Percentiles rank a stretch among this genome's conserved stretches.
These are phyloP conservation scores for Talaromyces sp. DNA, from an alignment of 2,329 filamentous ascomycete genomes.

Conservation along the genomic window DNA sequence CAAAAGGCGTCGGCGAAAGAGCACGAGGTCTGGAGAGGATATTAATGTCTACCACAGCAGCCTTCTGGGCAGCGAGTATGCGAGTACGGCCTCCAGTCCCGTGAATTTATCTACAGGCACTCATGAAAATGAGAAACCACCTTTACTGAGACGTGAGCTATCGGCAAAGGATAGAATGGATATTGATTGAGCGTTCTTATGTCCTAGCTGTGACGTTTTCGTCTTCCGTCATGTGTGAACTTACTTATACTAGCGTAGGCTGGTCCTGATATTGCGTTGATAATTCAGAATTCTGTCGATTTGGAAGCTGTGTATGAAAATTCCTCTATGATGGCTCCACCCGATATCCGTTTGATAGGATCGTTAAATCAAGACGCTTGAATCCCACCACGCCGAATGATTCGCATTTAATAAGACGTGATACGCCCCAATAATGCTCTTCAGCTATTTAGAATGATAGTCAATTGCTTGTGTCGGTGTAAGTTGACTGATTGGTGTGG, in stretches of 20 bases:
- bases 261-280: background rate
- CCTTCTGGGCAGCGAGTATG: slow-evolving; percentile 21
- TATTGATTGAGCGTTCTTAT: slow-evolving; percentile 27
- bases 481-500: background rate
- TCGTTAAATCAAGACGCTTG: background rate
- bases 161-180: slow-evolving; percentile 33
- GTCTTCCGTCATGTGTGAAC: background rate
- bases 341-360: background rate
- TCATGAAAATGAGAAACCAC: slow-evolving; percentile 18
- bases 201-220: background rate
- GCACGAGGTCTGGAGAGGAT: slow-evolving; percentile 21
- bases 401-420: background rate
- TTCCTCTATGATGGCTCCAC: too few relatives aligned
- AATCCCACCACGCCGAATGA: background rate
- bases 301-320: background rate
- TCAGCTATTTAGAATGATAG: background rate
- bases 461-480: background rate
- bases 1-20: slow-evolving; percentile 29
- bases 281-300: background rate
- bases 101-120: slow-evolving; percentile 23
- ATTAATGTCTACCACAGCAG: slow-evolving; percentile 8
- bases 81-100: slow-evolving; percentile 22
- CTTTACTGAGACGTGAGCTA: slow-evolving; percentile 14
- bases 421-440: background rate
- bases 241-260: background rate